Evolutionary conservation across 768 basidiomycete species (phyloP).

Genomic region (Boletus speciosus): DNA sequence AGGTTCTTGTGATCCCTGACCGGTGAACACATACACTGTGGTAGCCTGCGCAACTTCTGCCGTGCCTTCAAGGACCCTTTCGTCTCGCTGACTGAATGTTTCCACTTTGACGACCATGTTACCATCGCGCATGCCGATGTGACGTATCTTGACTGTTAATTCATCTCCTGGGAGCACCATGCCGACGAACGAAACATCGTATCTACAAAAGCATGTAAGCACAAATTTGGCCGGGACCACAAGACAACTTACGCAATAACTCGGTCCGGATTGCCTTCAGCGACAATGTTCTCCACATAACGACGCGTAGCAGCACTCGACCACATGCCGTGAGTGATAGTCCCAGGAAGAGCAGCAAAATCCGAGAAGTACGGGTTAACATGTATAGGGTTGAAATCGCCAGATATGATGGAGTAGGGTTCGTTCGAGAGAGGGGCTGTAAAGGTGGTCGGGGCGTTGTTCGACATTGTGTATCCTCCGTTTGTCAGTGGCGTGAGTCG

Average conservation of each 20-base stretch:
- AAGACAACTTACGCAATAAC: conserved; percentile 68
- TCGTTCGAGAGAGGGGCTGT: conserved; percentile 88
- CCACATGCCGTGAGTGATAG: conserved; percentile 98
- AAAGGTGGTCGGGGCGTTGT: conserved; percentile 60
- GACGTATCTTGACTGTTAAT: conserved; percentile 81
- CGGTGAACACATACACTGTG: conserved; percentile 97
- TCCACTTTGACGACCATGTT: conserved; percentile 89
- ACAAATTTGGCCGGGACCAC: neutral
- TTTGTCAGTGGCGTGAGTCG: conserved; percentile 72
- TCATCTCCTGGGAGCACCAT: conserved; percentile 94
- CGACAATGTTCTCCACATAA: conserved; percentile 90
- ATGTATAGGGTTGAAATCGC: conserved; percentile 99
- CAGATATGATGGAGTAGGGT: conserved; percentile 92
- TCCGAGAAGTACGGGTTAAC: conserved; percentile 98
- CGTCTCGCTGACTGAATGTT: conserved; percentile 78
- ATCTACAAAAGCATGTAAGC: conserved; percentile 43
- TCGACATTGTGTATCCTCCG: conserved; percentile 84
- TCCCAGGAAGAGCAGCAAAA: conserved; percentile 88
- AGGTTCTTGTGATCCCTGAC: conserved; percentile 95
- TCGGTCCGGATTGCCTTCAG: conserved; percentile 87
- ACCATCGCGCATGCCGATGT: conserved; percentile 88
- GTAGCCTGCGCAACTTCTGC: conserved; percentile 91
- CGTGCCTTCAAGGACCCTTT: conserved; percentile 89
- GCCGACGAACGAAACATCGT: conserved; percentile 92
- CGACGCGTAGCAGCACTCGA: conserved; percentile 91